Base-by-base conservation (phyloP, 164 flowering plant genomes). In the Liriodendron chinense region DNA sequence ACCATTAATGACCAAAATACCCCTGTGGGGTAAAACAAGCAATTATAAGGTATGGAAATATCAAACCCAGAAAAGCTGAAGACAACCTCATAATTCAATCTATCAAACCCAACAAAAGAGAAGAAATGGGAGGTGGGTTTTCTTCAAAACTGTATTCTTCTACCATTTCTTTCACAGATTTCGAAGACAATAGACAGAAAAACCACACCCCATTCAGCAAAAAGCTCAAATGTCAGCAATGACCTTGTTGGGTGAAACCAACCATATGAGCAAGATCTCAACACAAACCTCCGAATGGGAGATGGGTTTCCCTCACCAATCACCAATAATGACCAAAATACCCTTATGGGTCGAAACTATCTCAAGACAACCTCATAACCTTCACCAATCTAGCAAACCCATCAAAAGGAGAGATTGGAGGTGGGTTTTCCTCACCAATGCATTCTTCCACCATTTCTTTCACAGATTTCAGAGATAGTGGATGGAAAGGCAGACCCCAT, bases 401-500 rank as follows among this genome's bases (percentile, higher is more conserved):
- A 8, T 50, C 18, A 69, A 59, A 62, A 43, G 79, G 56, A 43
- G 80, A 20, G 56, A 61, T 12, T 12, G 75, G 25, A 25, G 43
- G 65, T 18, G 71, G 64, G 65, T 78, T 67, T 1, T 77, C 84
- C 47, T 80, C 81, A 23, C 2, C 81, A 77, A 90, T 65, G 74
- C 85, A 78, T 49, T 90, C 94, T 61, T 94, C 97, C 72, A 94
- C 87, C 91, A 94, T 69, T 62, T 87, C 92, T 64, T 78, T 87
- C 9, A 84, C 93, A 73, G 94, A 91, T 80, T 74, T 90, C 0
- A 84, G 83, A 43, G 96, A 92, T 76, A 94, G 80, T 0, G 98
- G 98, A 78, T 89, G 97, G 80, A 92, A 94, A 78, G 80, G 28
- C 7, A 71, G 80, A 75, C 90, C 82, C 97, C 97, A 94, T 9